Base-by-base conservation (phyloP, 2,329 filamentous ascomycete genomes). In the Aureobasidium subglaciale region DNA sequence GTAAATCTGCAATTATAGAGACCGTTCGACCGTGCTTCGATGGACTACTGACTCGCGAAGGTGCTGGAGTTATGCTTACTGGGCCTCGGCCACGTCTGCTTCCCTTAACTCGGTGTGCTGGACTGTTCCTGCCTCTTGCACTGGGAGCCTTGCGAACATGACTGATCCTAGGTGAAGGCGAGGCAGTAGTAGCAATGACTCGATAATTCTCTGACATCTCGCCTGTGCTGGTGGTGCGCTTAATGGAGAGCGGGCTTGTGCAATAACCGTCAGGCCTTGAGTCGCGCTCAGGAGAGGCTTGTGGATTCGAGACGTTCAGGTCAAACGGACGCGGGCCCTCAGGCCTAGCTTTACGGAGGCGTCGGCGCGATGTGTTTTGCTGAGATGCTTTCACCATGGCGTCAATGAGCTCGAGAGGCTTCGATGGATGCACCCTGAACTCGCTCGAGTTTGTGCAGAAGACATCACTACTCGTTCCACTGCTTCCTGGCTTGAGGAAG, bases 1-100 rank as follows among this genome's bases (percentile, higher is more conserved):
- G 65, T 5, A 69, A 46, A n/a, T 65, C 46, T 20, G 55, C 38
- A 11, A 43, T 54, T 11, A 16, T 37, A 11, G 18, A 15, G n/a
- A n/a, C n/a, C 18, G 30, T 34, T 27, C 15, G 52, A 38, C 7
- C 38, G 25, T 34, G 42, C 48, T 59, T 59, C 29, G 22, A 45
- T 22, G 54, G 45, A 48, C 53, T 56, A 3, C 45, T 16, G 38
- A 42, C 29, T n/a, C 49, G 41, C 5, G 55, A 43, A n/a, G 46
- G 41, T 6, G 48, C 38, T 13, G 45, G 25, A 15, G 9, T 16
- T 11, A 34, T 25, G 24, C 41, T 43, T 10, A 45, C 46, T 8
- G 24, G n/a, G 16, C 54, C 20, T 32, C 41, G 48, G 22, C 40
- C 43, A 18, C 55, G 49, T 29, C 56, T 59, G 8, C 53, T 41